Evolutionary conservation across 257 asterid genomes (phyloP), one percentile per base, ranked within the genome.

Genomic region (Asclepias syriaca): DNA sequence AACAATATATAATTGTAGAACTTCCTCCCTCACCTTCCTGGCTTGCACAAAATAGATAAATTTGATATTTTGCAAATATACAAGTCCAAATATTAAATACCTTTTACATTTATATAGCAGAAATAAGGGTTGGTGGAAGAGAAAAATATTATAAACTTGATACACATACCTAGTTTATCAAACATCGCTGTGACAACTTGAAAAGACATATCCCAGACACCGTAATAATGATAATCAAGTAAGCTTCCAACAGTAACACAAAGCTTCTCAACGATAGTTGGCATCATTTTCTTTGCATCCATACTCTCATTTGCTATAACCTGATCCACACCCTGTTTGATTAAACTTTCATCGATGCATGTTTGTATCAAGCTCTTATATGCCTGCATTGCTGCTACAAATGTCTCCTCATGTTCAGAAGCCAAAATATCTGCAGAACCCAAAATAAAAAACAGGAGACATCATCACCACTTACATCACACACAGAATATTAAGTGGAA

Each of bases 401-500:
- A 73, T 64, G 99, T 93, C 81, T 86, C 98, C 83, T 87, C 96
- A n/a, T 92, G 98, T 53, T 82, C 98, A 81, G 98, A 87, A 79
- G 81, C 87, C 84, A 95, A 79, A 77, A 90, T 77, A 79, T 87
- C 99, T 94, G 88, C 58, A 69, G 22, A 76, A 66, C 54, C 77
- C 66, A 76, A 65, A 82, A 39, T 45, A 11, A 71, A 66, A 66
- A 3, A 65, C 29, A 37, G 57, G 46, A 71, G 14, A 69, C n/a
- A 37, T 9, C 48, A 43, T 4, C 48, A 43, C 43, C 45, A 37
- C 29, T 56, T 1, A 21, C 71, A 12, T 18, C 43, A 59, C 10
- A 27, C 2, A 27, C 15, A 11, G 5, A 27, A 12, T 3, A 59
- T 3, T 43, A 43, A 54, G 66, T 29, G 19, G 58, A 21, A 29